Evolutionary conservation across 192 early-diverging fungal genomes (phyloP), one percentile per base, ranked within the genome.

Genomic region (Coemansia sp.): DNA sequence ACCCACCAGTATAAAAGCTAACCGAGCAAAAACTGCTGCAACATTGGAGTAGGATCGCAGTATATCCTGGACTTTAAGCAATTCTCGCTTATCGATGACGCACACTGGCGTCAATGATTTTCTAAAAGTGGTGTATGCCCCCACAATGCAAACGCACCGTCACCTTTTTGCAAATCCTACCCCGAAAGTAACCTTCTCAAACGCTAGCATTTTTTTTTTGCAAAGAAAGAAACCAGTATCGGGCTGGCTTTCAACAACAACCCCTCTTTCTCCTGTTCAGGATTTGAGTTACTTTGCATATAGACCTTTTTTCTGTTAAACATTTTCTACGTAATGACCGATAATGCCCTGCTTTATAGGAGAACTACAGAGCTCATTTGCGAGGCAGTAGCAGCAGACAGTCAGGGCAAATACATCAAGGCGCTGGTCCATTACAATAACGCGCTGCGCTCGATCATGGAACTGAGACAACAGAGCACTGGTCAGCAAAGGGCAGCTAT

Each of bases 331-430:
- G 55, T 25, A 66, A 72, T 72, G 70, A 49, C 70, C 18, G 58
- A 56, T 12, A 48, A 41, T 58, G 58, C 50, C 8, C 50, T 64
- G 70, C 70, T 66, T 7, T 72, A 72, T 19, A 31, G 48, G 52
- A 73, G 63, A 26, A 73, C 71, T 32, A 58, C 70, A 4, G 76
- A 69, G 34, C 63, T 69, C 8, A 61, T 73, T 59, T 50, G 52
- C 54, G 52, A 44, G 47, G 76, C 76, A 2, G 71, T 78, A 26
- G 54, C 59, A n/a, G 76, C 76, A n/a, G 76, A 78, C 53, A 21
- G 59, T 7, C 63, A 64, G 19, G 41, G 34, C 54, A 56, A 49
- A 28, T 53, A 32, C 48, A 25, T 7, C 49, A 26, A 65, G 8
- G 76, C 76, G 6, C 56, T 78, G 22, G 21, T 28, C 1, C 41